Evolutionary conservation across 306 rosid genomes (phyloP).

Genomic region (Aeschynomene evenia): DNA sequence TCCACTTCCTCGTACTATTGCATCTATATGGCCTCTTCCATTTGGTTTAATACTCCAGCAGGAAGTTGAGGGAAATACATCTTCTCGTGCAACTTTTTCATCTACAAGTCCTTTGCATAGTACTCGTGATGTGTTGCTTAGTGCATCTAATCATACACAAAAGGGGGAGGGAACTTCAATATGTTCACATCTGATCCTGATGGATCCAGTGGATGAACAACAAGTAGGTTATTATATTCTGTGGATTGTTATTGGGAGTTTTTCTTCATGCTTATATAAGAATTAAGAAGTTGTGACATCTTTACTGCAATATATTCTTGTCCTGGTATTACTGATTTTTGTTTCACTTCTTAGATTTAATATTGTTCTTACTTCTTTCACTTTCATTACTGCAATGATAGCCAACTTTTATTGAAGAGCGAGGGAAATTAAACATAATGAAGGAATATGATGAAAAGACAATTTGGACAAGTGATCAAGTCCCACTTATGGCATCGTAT

Average conservation of each 20-base stretch:
- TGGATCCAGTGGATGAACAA: conserved; percentile 83
- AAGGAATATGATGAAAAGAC: conserved; percentile 94
- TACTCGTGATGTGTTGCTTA: conserved; percentile 46
- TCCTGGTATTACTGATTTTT: conserved; percentile 12
- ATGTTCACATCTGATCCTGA: conserved; percentile 80
- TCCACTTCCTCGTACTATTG: conserved; percentile 56
- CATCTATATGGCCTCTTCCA: conserved; percentile 91
- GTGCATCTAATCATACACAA: conserved; percentile 44
- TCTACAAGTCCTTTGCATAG: conserved; percentile 66
- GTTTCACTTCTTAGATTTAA: background rate
- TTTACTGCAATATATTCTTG: conserved; percentile 18
- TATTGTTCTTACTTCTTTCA: background rate
- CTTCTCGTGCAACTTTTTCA: conserved; percentile 48
- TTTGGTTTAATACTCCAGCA: conserved; percentile 90
- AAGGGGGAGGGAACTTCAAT: conserved; percentile 58
- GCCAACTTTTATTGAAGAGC: conserved; percentile 79
- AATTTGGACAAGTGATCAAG: conserved; percentile 91
- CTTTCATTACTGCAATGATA: conserved; percentile 28
- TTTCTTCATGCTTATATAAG: conserved; percentile 14
- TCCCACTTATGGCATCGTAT: conserved; percentile 94
- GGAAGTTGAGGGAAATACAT: conserved; percentile 54
- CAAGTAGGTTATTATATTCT: conserved; percentile 46
- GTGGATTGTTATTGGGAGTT: conserved; percentile 22
- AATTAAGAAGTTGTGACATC: conserved; percentile 9
- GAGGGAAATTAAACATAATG: conserved; percentile 82